Conservation (phyloP, 345 rosid species). For the Arabis hirsuta region DNA sequence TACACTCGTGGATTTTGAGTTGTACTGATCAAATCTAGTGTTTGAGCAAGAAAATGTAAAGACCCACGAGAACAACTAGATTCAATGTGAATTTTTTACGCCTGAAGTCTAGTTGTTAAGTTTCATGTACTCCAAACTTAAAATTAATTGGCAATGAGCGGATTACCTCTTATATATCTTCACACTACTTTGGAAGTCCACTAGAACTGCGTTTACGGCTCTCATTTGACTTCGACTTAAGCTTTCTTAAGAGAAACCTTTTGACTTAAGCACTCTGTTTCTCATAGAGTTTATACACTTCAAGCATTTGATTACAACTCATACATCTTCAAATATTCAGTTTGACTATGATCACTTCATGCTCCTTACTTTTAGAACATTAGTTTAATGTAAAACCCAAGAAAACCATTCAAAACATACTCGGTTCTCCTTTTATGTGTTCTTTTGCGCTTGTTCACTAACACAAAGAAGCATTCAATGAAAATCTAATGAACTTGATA, state of each 20-base stretch:
- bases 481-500: neutral
- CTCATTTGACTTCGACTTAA: no score
- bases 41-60: neutral
- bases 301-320: neutral
- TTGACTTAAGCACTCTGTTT: neutral
- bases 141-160: no score
- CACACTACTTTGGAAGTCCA: no score
- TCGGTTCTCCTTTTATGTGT: neutral
- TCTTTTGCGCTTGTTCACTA: neutral
- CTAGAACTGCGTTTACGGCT: no score
- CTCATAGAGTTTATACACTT: no score
- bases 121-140: no score
- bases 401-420: neutral
- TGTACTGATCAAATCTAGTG: neutral
- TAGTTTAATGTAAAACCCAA: neutral
- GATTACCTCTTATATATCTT: no score
- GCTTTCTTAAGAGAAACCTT: no score
- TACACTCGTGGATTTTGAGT: neutral
- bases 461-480: slow-evolving; percentile 15
- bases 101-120: no score
- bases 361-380: neutral
- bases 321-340: neutral
- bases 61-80: neutral
- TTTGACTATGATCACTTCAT: neutral
- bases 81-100: no score